Percentiles rank a stretch among this genome's conserved stretches.
These are phyloP conservation scores for Closterium sp. DNA, from an alignment of 139 green algal genomes.

Conservation along the genomic window DNA sequence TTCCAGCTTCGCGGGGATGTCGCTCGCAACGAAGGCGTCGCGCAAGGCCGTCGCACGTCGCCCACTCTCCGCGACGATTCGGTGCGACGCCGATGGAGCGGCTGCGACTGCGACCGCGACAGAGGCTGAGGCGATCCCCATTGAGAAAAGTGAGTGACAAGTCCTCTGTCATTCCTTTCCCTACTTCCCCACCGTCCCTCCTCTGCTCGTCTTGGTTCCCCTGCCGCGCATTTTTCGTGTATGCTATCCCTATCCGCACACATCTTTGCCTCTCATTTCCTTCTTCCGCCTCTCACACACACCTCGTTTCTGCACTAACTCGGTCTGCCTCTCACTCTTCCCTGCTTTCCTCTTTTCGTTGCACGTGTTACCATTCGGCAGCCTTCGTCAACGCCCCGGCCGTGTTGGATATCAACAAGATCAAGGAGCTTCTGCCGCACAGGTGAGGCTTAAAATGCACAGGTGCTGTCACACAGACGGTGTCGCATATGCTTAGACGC, in stretches of 20 bases:
- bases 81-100: background rate
- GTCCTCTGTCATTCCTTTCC: too few species aligned
- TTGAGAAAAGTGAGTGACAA: background rate
- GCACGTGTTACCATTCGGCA: background rate
- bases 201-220: too few species aligned
- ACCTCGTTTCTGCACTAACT: too few species aligned
- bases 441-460: constrained; percentile 58
- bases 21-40: background rate
- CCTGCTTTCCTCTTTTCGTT: background rate
- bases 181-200: too few species aligned
- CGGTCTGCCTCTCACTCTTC: background rate
- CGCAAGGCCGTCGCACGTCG: background rate
- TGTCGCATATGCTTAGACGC: background rate
- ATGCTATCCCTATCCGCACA: too few species aligned
- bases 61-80: background rate
- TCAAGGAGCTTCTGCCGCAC: constrained; percentile 92
- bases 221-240: too few species aligned
- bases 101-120: background rate
- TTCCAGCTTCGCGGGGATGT: background rate
- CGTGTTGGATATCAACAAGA: constrained; percentile 84
- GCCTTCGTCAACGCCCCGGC: constrained; percentile 9
- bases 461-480: too few species aligned
- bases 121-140: background rate
- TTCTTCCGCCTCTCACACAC: too few species aligned
- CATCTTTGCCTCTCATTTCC: too few species aligned